These are phyloP conservation scores for Crotalaria pallida DNA, from an alignment of 306 rosid genomes.

Conservation along the genomic window DNA sequence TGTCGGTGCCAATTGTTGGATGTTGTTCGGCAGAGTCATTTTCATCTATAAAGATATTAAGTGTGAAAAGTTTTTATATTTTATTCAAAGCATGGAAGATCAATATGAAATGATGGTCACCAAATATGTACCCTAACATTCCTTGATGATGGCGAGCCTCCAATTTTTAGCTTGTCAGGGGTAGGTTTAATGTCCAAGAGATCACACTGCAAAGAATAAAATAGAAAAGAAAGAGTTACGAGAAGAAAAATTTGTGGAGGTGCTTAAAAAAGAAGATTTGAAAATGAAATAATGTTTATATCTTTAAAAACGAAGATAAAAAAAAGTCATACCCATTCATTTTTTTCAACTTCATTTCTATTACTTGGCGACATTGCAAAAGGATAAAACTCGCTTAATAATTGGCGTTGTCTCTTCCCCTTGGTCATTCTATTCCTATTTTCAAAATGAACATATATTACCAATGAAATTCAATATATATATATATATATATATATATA, in stretches of 20 bases:
- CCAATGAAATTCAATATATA: not conserved
- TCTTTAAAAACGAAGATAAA: not conserved
- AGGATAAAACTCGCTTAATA: not conserved
- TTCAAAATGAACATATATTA: not conserved
- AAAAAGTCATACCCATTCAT: not conserved
- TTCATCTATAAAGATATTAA: slow-evolving; percentile 15
- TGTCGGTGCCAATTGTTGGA: slow-evolving; percentile 4
- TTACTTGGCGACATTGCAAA: not conserved
- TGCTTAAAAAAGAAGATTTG: not conserved
- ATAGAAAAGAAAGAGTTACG: not conserved
- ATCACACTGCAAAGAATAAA: not conserved
- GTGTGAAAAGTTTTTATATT: not conserved
- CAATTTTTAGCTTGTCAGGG: not conserved
- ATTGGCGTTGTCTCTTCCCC: not conserved
- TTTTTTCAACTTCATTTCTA: not conserved
- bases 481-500: too few species aligned
- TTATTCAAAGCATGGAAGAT: not conserved
- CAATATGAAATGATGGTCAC: not conserved
- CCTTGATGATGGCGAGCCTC: not conserved
- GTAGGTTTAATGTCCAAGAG: not conserved
- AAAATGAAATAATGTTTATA: not conserved
- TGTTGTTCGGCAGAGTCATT: not conserved
- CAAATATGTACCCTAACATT: not conserved
- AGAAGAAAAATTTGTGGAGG: not conserved
- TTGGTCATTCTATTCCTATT: not conserved